Evolutionary conservation across 345 rosid genomes (phyloP), one percentile per base, ranked within the genome.

Genomic region (Brassica cretica): DNA sequence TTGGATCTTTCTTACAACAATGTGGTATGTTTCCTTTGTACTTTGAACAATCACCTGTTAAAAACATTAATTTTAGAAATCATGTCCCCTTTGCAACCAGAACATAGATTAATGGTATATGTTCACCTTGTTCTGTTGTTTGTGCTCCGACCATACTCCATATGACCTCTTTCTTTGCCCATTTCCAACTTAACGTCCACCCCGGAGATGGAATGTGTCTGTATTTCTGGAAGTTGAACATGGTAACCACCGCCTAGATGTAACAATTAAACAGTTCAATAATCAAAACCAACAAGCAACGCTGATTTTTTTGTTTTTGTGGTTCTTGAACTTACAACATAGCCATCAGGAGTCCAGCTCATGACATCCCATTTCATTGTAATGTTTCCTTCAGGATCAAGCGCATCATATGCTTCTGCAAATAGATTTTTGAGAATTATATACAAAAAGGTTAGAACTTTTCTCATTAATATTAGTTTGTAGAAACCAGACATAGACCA

Each of bases 291-390:
- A 16, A 59, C 11, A 21, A 18, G 35, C 8, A 71, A 29, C 55
- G 27, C 41, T 3, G 59, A 14, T n/a, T 12, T n/a, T 7, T 5
- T n/a, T 19, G 27, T 5, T 63, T 33, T 37, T 32, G 2, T 51
- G 12, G 74, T 12, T 73, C 8, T 41, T 11, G 8, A 75, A 86
- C 98, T 93, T 86, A 95, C 99, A 72, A 88, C 88, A 82, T 95
- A 95, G 79, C 98, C 96, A 87, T 93, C 99, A 66, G 98, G 83
- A 35, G 88, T 93, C 99, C 99, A 95, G 81, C 77, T 88, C 79
- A 93, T 85, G 8, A 95, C 64, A 71, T 95, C 99, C 99, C 99
- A 95, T 87, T 93, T 94, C 85, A 93, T 81, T 15, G 98, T 93
- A 85, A 95, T 89, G 75, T 95, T 95, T 15, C 98, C 98, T 51